Base-by-base conservation (phyloP, 257 asterid species). In the Plantago elongata region DNA sequence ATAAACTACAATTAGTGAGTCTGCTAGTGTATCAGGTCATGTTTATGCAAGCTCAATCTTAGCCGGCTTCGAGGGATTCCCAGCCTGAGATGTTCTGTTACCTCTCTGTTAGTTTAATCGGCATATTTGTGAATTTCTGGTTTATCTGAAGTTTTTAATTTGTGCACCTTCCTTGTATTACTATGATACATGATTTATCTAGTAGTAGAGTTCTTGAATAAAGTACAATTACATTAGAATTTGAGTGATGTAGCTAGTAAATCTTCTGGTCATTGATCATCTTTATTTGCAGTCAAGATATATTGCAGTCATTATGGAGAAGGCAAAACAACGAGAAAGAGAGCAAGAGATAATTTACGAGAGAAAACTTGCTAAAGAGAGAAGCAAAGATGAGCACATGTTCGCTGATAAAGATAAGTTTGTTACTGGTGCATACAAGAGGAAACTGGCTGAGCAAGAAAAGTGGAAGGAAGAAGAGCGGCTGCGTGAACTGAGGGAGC, bases 391-490 rank as follows among this genome's bases (percentile, higher is more conserved):
- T 22, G 91, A 88, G 57, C 94, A 90, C 58, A 82, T 90, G 17
- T 85, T 60, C 72, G 84, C 87, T 15, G 96, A 84, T 66, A 90
- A 90, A 69, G 97, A 85, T 55, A 90, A 90, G 67, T 90, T 75
- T 27, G 84, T 90, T 37, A 87, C 98, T 40, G 69, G 89, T 74
- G 98, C 96, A 51, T 88, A 90, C 79, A 90, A 90, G 76, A 85
- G 62, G 87, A 90, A 87, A 75, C 86, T 90, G 45, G 95, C 91
- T 6, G 98, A 91, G 79, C 96, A 88, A 81, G 87, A 84, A 45
- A 91, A 91, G 67, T 91, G 95, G 96, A 44, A 75, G 72, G 81
- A 88, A 74, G 98, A 88, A 77, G 96, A 91, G 75, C 90, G 95
- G 61, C 87, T 81, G 40, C 94, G 95, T 45, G 89, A 86, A 72